A percentile compares a stretch with the other conserved stretches of the same genome.
These are phyloP conservation scores for Thalassiosira ordinaria DNA, from an alignment of 352 stramenopile genomes.

Conservation along the genomic window DNA sequence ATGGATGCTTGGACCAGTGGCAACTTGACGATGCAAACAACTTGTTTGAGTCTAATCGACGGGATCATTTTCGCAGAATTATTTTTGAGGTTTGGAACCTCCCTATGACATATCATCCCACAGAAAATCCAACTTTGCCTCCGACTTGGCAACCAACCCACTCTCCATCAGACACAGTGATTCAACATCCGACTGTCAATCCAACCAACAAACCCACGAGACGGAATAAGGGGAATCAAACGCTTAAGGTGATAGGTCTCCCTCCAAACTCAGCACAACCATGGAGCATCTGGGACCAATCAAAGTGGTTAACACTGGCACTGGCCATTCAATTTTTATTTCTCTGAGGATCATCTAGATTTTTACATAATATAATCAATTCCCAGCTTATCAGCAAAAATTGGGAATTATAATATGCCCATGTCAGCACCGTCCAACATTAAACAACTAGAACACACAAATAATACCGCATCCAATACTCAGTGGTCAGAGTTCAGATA, in stretches of 20 bases:
- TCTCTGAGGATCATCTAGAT: too few species aligned
- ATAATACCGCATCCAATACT: too few species aligned
- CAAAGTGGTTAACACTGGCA: too few species aligned
- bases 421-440: too few species aligned
- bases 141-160: conserved; percentile 10
- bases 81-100: conserved; percentile 24
- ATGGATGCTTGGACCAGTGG: conserved; percentile 18
- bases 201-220: conserved; percentile 7
- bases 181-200: not conserved
- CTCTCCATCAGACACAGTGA: not conserved
- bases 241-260: not conserved
- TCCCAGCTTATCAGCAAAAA: too few species aligned
- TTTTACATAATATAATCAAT: too few species aligned
- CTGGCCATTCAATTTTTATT: too few species aligned
- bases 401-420: too few species aligned
- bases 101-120: conserved; percentile 18
- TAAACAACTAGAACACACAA: too few species aligned
- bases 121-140: not conserved
- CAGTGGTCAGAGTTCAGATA: too few species aligned
- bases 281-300: too few species aligned
- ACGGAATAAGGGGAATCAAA: not conserved
- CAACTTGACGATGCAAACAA: conserved; percentile 9
- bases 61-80: conserved; percentile 26
- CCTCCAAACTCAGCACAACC: conserved; percentile 2
- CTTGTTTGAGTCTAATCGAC: conserved; percentile 5